phyloP scores from a whole-genome alignment of 2,329 filamentous ascomycete genomes.

The Metarhizium anisopliae region DNA sequence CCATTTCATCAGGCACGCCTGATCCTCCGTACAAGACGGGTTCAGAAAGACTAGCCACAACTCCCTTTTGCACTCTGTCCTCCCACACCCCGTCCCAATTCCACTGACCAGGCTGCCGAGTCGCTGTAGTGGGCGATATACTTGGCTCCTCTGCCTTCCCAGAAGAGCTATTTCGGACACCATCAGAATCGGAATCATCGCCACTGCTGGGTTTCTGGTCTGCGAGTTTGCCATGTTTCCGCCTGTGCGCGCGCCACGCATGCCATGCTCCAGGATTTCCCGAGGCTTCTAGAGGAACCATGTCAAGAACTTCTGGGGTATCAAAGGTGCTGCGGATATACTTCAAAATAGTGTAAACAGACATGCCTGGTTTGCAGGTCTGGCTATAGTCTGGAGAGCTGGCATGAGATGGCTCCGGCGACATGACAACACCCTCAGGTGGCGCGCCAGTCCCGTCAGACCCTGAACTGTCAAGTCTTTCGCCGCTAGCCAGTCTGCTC shows the following conservation, averaged over 20 bases:
- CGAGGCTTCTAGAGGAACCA: constrained; percentile 69
- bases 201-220: neutral
- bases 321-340: constrained; percentile 82
- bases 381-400: constrained; percentile 30
- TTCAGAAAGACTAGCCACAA: constrained; percentile 71
- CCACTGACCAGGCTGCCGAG: constrained; percentile 64
- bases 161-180: neutral
- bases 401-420: constrained; percentile 19
- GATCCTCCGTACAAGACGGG: constrained; percentile 64
- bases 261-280: constrained; percentile 91
- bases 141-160: neutral
- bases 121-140: constrained; percentile 4
- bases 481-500: constrained; percentile 33
- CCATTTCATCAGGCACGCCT: constrained; percentile 59
- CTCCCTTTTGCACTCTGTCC: constrained; percentile 70
- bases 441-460: constrained; percentile 13
- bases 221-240: constrained; percentile 21
- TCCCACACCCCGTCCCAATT: constrained; percentile 99
- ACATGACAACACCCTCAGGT: constrained; percentile 15
- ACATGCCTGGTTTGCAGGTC: constrained; percentile 33
- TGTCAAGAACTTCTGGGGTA: constrained; percentile 66
- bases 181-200: neutral
- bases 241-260: constrained; percentile 72
- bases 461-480: constrained; percentile 20
- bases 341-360: constrained; percentile 60